Evolutionary conservation across 2,329 filamentous ascomycete species (phyloP).

Genomic region (Hymenoscyphus scutula): DNA sequence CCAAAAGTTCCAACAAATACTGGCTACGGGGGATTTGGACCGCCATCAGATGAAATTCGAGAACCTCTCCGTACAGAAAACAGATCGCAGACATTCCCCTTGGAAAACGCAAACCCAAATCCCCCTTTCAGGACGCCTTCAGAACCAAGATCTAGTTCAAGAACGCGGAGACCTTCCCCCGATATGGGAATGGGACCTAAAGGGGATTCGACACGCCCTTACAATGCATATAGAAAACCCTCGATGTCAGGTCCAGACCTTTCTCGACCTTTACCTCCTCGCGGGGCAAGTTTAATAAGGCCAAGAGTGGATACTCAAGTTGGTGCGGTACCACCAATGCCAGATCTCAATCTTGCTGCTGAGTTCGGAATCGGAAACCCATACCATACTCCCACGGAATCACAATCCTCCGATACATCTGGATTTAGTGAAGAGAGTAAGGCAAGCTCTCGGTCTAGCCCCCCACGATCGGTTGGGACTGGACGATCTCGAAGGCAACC

Average conservation of each 20-base stretch:
- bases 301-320: conserved; percentile 23
- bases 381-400: conserved; percentile 63
- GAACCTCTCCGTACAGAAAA: conserved; percentile 37
- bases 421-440: conserved; percentile 58
- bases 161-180: conserved; percentile 14
- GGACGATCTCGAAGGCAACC: conserved; percentile 39
- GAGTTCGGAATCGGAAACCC: conserved; percentile 62
- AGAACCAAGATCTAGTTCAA: conserved; percentile 18
- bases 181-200: neutral
- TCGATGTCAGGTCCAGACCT: conserved; percentile 34
- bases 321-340: conserved; percentile 29
- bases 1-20: conserved; percentile 42
- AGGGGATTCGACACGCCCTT: neutral
- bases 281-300: conserved; percentile 32
- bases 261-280: conserved; percentile 32
- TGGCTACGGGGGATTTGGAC: conserved; percentile 58
- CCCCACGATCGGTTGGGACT: conserved; percentile 44
- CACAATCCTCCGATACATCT: conserved; percentile 63
- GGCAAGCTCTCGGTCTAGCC: conserved; percentile 61
- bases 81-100: conserved; percentile 36
- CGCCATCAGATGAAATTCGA: conserved; percentile 41
- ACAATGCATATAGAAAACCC: conserved; percentile 20
- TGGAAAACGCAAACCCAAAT: conserved; percentile 23
- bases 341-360: conserved; percentile 51
- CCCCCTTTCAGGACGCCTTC: conserved; percentile 26